Evolutionary conservation across 768 basidiomycete genomes (phyloP), one percentile per base, ranked within the genome.

Genomic region (Russula lepida): DNA sequence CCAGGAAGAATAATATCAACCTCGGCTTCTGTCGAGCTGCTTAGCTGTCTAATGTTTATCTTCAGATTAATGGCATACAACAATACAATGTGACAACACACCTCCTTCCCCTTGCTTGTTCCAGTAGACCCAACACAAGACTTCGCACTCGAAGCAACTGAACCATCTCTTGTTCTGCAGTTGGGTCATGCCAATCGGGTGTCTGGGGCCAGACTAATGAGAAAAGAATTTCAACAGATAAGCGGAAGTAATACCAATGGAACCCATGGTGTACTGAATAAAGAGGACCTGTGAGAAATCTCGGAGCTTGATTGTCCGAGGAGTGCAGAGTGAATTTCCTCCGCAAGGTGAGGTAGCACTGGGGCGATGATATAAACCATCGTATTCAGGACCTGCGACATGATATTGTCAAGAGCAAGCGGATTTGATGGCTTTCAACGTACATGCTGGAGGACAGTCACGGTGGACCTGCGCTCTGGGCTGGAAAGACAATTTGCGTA

Each of bases 291-390:
- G 70, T 70, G 71, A 65, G 59, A 53, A 21, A 65, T 66, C 8
- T 67, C 55, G 13, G 59, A 56, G 0, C 23, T 58, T 56, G 63
- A 33, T 35, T 59, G 48, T 59, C 56, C 21, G 41, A 15, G 35
- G 11, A 73, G 71, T 15, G 70, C 70, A 25, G 76, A 73, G 66
- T 89, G 80, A 58, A 95, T 83, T 71, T 98, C 95, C 72, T 97
- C 94, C 0, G 92, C 89, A 6, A 97, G 80, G 69, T 95, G 89
- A 9, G 95, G 95, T 2, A 92, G 76, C 28, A 98, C 84, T 0
- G 95, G 95, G 0, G 92, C 89, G 49, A 94, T 75, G 2, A 92
- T 78, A 3, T 78, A 79, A 1, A 83, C 83, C 74, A 92, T 81
- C 2, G 83, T 85, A 30, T 76, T 74, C 53, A 95, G 72, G 41